phyloP scores from a whole-genome alignment of 306 rosid species.

The Dalbergia cochinchinensis region DNA sequence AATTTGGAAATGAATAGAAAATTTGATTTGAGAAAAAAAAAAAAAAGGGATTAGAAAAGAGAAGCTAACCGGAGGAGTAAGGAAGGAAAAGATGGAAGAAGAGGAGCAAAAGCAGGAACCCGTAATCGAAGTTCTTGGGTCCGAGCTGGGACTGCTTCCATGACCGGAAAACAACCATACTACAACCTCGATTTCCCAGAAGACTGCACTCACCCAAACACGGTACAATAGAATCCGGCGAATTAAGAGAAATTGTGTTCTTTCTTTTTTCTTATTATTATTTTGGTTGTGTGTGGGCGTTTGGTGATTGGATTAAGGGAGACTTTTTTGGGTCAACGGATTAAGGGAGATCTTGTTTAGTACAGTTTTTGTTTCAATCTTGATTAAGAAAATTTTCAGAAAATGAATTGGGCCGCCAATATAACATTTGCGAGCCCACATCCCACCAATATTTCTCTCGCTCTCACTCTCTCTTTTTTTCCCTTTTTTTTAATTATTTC shows the following conservation, averaged over 20 bases:
- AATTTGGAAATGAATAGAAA: slow-evolving; percentile 26
- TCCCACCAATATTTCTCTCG: not conserved
- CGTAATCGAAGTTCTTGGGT: slow-evolving; percentile 54
- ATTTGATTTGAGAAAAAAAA: not conserved
- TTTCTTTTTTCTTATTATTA: too few relatives aligned
- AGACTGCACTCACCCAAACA: slow-evolving; percentile 39
- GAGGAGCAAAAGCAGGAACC: slow-evolving; percentile 59
- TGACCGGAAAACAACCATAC: slow-evolving; percentile 37
- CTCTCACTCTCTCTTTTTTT: too few relatives aligned
- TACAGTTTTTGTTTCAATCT: not conserved
- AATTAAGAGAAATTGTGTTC: not conserved
- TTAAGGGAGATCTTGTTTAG: too few relatives aligned
- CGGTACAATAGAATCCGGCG: slow-evolving; percentile 15
- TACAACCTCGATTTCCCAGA: slow-evolving; percentile 36
- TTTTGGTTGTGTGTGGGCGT: not conserved
- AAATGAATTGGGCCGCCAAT: not conserved
- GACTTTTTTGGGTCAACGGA: not conserved
- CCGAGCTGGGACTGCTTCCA: slow-evolving; percentile 41
- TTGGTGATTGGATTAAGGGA: not conserved
- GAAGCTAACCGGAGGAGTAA: slow-evolving; percentile 56
- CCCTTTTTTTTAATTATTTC: too few relatives aligned
- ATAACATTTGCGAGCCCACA: not conserved
- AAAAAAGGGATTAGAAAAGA: not conserved
- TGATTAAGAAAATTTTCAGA: not conserved
- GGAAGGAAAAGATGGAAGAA: slow-evolving; percentile 62